Evolutionary conservation across 108 stramenopile genomes (phyloP).

Genomic region (Pinguiococcus pyrenoidosus): DNA sequence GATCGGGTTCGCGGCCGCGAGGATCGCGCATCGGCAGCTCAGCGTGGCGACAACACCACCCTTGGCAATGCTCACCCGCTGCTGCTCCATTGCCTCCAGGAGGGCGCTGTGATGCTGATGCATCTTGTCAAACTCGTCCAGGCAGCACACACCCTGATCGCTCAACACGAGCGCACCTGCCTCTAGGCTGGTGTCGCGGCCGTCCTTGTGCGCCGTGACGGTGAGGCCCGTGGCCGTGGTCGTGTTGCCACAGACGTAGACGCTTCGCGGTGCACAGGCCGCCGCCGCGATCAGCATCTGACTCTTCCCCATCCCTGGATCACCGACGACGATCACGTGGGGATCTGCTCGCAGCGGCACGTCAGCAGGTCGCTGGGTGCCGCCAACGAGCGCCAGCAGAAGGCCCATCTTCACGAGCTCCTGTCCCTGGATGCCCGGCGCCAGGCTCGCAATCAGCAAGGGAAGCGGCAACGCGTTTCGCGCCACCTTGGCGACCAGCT

Average conservation of each 20-base stretch:
- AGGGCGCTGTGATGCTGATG: conserved; percentile 53
- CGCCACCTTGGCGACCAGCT: conserved; percentile 50
- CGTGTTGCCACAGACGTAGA: conserved; percentile 95
- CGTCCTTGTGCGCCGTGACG: conserved; percentile 72
- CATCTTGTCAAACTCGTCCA: conserved; percentile 99
- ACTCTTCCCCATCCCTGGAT: conserved; percentile 81
- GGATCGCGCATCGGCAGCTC: conserved; percentile 72
- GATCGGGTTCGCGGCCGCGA: conserved; percentile 95
- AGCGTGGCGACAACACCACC: conserved; percentile 81
- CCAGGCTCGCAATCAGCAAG: conserved; percentile 73
- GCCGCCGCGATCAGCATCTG: conserved; percentile 84
- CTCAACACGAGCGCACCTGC: conserved; percentile 92
- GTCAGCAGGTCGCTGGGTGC: conserved; percentile 36
- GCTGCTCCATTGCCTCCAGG: conserved; percentile 98
- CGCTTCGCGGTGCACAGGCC: conserved; percentile 75
- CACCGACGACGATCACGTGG: conserved; percentile 38
- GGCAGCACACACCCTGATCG: conserved; percentile 89
- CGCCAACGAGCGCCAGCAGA: conserved; percentile 83
- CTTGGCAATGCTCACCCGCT: conserved; percentile 91
- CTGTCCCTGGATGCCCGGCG: conserved; percentile 91
- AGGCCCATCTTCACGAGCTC: conserved; percentile 93
- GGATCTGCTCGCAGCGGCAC: conserved; percentile 16
- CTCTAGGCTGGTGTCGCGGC: conserved; percentile 50
- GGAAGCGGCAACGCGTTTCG: conserved; percentile 70
- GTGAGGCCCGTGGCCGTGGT: conserved; percentile 60